Evolutionary conservation across 495 filamentous ascomycete species (phyloP).

Genomic region (Friedmanniomyces simplex): DNA sequence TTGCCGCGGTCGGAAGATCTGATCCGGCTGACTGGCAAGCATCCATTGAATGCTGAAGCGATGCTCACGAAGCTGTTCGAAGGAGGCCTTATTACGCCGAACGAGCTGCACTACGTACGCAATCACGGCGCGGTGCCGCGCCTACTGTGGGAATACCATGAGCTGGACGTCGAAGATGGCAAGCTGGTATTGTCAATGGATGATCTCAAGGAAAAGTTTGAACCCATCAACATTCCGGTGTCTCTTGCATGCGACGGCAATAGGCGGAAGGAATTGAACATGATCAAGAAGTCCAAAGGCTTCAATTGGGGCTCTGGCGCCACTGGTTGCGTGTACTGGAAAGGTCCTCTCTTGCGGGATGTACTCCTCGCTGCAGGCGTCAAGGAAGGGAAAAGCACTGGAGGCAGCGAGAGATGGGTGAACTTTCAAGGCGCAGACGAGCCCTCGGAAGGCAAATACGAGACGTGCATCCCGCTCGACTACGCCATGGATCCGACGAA

Average conservation of each 20-base stretch:
- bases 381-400: background rate
- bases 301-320: slow-evolving; percentile 21
- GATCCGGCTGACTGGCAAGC: slow-evolving; percentile 31
- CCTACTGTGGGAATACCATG: slow-evolving; percentile 15
- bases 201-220: slow-evolving; percentile 16
- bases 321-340: slow-evolving; percentile 20
- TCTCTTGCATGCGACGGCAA: slow-evolving; percentile 20
- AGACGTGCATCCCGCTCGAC: slow-evolving; percentile 18
- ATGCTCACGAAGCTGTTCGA: slow-evolving; percentile 20
- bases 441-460: slow-evolving; percentile 20
- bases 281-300: slow-evolving; percentile 18
- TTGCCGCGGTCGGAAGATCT: slow-evolving; percentile 26
- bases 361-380: slow-evolving; percentile 19
- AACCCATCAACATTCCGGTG: slow-evolving; percentile 18
- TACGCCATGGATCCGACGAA: slow-evolving; percentile 22
- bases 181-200: slow-evolving; percentile 14
- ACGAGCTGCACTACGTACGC: slow-evolving; percentile 21
- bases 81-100: slow-evolving; percentile 23
- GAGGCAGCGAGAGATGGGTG: slow-evolving; percentile 11
- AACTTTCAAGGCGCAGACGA: slow-evolving; percentile 23
- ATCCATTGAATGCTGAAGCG: slow-evolving; percentile 31
- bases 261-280: slow-evolving; percentile 22
- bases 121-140: slow-evolving; percentile 22
- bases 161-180: slow-evolving; percentile 14
- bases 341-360: slow-evolving; percentile 18